Evolutionary conservation across 2,329 filamentous ascomycete genomes (phyloP), one percentile per base, ranked within the genome.

Genomic region (Monascus ruber): DNA sequence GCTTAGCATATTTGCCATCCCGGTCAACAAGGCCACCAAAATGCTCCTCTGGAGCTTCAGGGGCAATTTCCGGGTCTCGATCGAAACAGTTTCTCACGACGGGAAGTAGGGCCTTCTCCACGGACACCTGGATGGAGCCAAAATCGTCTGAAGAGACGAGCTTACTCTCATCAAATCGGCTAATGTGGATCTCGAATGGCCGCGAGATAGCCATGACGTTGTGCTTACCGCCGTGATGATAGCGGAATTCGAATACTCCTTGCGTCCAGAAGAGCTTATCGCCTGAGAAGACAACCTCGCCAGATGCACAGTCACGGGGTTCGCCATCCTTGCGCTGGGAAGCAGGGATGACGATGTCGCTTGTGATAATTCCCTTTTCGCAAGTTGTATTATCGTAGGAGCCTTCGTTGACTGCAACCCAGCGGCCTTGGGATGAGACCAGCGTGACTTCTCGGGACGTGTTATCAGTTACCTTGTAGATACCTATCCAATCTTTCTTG

Each of bases 201-300:
- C 86, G 76, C 4, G 88, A 95, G 44, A 96, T 84, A 11, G 86
- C 79, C 84, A 98, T 91, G 55, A 94, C 88, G 49, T 83, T 85
- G 64, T 98, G 87, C 53, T 83, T 83, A 40, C 87, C 87, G 50
- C 85, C 81, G 63, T 98, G 91, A 63, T 98, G 91, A 64, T 95
- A 95, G 32, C 91, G 80, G 69, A 98, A 93, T 56, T 98, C 91
- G 55, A 94, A 98, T 3, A 93, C 84, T 39, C 91, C 91, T 44
- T 89, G 84, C 0, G 84, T 94, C 91, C 91, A 98, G 81, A 86
- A 98, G 2, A 95, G 74, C 65, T 94, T 94, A 66, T 96, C 88
- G 35, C 91, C 88, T 6, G 80, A 72, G 56, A 98, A 96, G 8
- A 85, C 63, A 54, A 96, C 81, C 58, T 94, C 86, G 33, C 91